Evolutionary conservation across 495 filamentous ascomycete species (phyloP).

Genomic region (Sabuloglossum arenarium): DNA sequence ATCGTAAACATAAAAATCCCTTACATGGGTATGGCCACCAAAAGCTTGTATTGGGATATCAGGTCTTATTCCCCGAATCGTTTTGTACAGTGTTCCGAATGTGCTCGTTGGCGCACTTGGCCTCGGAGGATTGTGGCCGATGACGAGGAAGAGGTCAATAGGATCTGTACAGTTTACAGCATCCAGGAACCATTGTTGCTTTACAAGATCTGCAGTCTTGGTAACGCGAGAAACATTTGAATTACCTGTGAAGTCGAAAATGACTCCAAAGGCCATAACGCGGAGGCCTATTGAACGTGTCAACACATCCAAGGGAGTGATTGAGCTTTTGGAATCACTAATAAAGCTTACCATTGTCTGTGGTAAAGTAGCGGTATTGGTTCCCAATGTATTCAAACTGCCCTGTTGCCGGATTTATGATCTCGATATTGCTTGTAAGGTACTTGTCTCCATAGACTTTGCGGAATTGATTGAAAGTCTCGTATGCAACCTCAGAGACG

Average conservation of each 20-base stretch:
- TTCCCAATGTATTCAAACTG: conserved; percentile 56
- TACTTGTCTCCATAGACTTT: conserved; percentile 59
- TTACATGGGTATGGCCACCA: conserved; percentile 77
- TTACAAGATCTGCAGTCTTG: conserved; percentile 52
- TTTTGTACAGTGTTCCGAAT: conserved; percentile 52
- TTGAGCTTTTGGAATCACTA: conserved; percentile 6
- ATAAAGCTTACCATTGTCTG: conserved; percentile 36
- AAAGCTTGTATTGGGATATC: conserved; percentile 82
- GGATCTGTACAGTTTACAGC: conserved; percentile 52
- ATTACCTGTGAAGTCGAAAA: conserved; percentile 83
- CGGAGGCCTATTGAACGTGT: conserved; percentile 38
- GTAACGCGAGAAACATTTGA: conserved; percentile 74
- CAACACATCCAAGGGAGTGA: not conserved
- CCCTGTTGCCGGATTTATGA: conserved; percentile 47
- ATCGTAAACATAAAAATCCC: conserved; percentile 74
- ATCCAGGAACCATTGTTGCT: conserved; percentile 74
- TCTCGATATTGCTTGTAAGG: conserved; percentile 82
- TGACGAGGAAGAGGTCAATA: conserved; percentile 71
- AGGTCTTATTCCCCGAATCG: conserved; percentile 56
- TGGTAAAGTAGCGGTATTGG: conserved; percentile 70
- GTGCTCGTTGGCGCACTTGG: conserved; percentile 32
- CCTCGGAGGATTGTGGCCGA: conserved; percentile 67
- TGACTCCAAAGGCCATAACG: conserved; percentile 75
- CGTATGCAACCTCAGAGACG: conserved; percentile 47
- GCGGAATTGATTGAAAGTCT: conserved; percentile 58